Percentiles rank a stretch among this genome's conserved stretches.
Evolutionary conservation across 2,329 filamentous ascomycete genomes (phyloP).

Genomic region (Cylindrodendrum hubeiense): DNA sequence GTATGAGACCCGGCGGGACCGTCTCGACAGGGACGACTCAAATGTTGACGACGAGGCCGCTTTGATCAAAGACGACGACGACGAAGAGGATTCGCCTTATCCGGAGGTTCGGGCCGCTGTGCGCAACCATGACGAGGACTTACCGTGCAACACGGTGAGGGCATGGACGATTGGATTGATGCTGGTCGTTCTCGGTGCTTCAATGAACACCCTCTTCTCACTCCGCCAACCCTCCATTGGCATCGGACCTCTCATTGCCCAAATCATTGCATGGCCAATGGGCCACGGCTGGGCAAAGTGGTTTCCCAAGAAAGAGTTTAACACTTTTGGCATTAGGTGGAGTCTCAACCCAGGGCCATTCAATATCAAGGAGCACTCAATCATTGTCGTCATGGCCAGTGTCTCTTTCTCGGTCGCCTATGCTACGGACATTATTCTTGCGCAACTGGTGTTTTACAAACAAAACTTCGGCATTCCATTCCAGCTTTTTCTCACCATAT

Average conservation of each 20-base stretch:
- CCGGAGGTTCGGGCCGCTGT: slow-evolving; percentile 75
- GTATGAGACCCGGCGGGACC: slow-evolving; percentile 51
- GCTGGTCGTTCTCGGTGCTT: slow-evolving; percentile 68
- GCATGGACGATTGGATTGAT: slow-evolving; percentile 73
- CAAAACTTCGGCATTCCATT: slow-evolving; percentile 76
- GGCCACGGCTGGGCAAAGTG: slow-evolving; percentile 71
- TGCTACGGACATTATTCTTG: slow-evolving; percentile 79
- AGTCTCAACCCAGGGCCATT: slow-evolving; percentile 76
- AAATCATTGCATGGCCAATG: slow-evolving; percentile 74
- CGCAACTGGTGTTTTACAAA: slow-evolving; percentile 79
- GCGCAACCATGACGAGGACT: slow-evolving; percentile 72
- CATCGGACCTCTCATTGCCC: slow-evolving; percentile 71
- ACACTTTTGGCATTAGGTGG: slow-evolving; percentile 66
- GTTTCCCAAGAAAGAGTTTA: slow-evolving; percentile 63
- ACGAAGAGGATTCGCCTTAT: slow-evolving; percentile 68
- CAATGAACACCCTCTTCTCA: slow-evolving; percentile 73
- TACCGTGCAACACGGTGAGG: slow-evolving; percentile 75
- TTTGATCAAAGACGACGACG: slow-evolving; percentile 47
- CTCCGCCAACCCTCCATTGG: slow-evolving; percentile 72
- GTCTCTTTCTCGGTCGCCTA: slow-evolving; percentile 79
- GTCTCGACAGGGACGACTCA: slow-evolving; percentile 17
- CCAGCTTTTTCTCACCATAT: slow-evolving; percentile 75
- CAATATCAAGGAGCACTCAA: slow-evolving; percentile 77
- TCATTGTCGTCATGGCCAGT: slow-evolving; percentile 79
- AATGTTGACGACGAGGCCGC: slow-evolving; percentile 47